Evolutionary conservation across 2,329 filamentous ascomycete genomes (phyloP).

Genomic region (Penicillium sp.): DNA sequence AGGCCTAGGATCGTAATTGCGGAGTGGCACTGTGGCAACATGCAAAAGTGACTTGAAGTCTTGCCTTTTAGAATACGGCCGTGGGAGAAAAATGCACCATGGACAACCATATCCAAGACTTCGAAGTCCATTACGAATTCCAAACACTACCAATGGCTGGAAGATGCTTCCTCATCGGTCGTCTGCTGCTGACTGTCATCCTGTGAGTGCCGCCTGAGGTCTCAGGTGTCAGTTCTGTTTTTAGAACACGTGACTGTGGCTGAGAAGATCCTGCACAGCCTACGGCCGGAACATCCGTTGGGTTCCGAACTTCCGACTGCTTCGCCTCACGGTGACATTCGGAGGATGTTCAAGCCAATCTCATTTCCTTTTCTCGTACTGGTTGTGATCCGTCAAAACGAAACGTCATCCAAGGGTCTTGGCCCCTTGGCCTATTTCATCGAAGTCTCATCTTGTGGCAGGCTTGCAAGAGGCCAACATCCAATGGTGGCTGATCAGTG

Average conservation of each 20-base stretch:
- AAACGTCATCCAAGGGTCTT: conserved; percentile 8
- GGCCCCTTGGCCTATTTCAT: not conserved
- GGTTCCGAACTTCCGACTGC: not conserved
- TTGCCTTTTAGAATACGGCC: not conserved
- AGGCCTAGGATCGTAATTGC: no score
- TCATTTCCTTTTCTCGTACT: not conserved
- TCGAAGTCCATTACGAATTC: no score
- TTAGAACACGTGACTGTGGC: conserved; percentile 4
- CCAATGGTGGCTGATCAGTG: conserved; percentile 8
- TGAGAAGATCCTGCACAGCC: not conserved
- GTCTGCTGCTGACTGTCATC: not conserved
- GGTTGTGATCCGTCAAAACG: not conserved
- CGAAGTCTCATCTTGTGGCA: not conserved
- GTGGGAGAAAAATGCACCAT: not conserved
- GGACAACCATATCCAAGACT: not conserved
- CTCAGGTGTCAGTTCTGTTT: not conserved
- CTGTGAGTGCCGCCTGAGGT: not conserved
- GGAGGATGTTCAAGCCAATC: not conserved
- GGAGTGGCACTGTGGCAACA: no score
- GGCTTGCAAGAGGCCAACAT: not conserved
- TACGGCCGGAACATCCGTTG: not conserved
- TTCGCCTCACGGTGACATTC: conserved; percentile 12
- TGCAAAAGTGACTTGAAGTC: no score
- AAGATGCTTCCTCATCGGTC: no score
- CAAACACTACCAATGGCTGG: not conserved